Evolutionary conservation across 2,329 filamentous ascomycete genomes (phyloP).

Genomic region (Pyricularia sp.): DNA sequence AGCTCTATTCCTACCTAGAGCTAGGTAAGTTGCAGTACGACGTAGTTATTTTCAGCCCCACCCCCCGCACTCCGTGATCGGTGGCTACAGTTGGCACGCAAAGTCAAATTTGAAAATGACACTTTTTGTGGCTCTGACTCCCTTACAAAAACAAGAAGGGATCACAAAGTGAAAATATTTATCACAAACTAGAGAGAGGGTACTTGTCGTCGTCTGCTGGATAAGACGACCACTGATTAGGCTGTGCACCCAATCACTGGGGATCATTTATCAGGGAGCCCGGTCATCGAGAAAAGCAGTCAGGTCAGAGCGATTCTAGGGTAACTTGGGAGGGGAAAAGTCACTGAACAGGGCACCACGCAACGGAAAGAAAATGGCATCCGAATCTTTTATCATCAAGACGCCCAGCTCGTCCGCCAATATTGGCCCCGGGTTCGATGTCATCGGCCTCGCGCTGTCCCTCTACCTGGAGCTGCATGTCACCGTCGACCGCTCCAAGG

Average conservation of each 20-base stretch:
- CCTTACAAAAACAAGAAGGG: neutral
- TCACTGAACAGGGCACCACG: neutral
- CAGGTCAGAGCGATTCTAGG: neutral
- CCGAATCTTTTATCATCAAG: constrained; percentile 55
- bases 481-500: constrained; percentile 48
- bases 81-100: neutral
- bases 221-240: no score
- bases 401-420: constrained; percentile 94
- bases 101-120: neutral
- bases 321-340: neutral
- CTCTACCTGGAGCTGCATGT: constrained; percentile 86
- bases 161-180: neutral
- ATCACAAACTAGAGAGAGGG: neutral
- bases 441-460: constrained; percentile 87
- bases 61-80: constrained; percentile 2
- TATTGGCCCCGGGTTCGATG: constrained; percentile 95
- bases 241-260: neutral
- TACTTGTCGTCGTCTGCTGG: neutral
- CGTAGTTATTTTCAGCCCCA: neutral
- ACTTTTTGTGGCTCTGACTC: neutral
- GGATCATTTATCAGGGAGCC: neutral
- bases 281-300: neutral
- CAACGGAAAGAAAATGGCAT: constrained; percentile 8
- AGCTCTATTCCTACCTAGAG: neutral
- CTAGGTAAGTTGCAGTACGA: neutral